Conservation (phyloP, 345 rosid genomes). For the Aethionema arabicum region DNA sequence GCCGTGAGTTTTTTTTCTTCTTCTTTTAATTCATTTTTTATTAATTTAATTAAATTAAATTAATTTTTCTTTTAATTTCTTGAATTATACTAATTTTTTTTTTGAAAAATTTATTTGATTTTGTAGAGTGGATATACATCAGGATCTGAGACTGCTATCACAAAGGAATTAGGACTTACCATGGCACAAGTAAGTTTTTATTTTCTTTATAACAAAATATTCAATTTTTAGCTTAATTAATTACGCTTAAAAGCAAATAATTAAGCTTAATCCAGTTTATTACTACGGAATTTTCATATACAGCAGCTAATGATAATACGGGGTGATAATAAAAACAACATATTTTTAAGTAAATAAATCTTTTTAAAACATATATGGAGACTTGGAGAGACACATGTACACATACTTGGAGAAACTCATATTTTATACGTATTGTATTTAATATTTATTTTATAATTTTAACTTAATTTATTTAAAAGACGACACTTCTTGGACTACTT, state of each 20-base stretch:
- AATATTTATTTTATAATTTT: no score
- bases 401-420: not conserved
- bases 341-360: no score
- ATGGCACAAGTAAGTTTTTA: conserved; percentile 40
- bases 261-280: no score
- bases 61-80: not conserved
- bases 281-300: no score
- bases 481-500: not conserved
- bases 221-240: not conserved
- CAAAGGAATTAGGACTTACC: conserved; percentile 56
- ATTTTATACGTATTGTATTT: no score
- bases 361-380: no score
- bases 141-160: conserved; percentile 54
- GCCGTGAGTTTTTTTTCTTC: conserved; percentile 38
- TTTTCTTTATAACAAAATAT: not conserved
- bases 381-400: not conserved
- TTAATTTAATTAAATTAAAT: not conserved
- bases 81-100: not conserved
- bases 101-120: not conserved
- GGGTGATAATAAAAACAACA: not conserved
- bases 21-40: not conserved
- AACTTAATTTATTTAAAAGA: no score
- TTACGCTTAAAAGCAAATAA: not conserved
- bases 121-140: conserved; percentile 57
- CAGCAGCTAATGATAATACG: no score